Percentiles rank a stretch among this genome's conserved stretches.
Conservation (phyloP, 345 rosid species). For the Salix brachista region DNA sequence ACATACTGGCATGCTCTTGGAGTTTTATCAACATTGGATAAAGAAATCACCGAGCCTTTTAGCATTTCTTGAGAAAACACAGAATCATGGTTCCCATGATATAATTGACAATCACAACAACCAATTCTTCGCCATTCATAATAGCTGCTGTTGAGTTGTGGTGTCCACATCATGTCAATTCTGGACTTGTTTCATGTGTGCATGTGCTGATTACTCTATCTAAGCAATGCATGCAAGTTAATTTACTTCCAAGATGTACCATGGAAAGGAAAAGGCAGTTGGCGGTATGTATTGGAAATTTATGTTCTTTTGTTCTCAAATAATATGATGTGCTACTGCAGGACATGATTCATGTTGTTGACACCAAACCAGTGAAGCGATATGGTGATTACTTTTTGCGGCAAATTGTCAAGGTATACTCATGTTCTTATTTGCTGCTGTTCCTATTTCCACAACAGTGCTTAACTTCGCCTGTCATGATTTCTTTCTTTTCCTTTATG, state of each 20-base stretch:
- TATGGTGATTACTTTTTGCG: slow-evolving; percentile 90
- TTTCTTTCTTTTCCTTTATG: background rate
- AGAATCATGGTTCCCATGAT: background rate
- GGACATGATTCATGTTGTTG: slow-evolving; percentile 84
- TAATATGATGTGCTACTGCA: slow-evolving; percentile 28
- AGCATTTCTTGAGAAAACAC: background rate
- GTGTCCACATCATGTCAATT: background rate
- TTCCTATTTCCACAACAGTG: background rate
- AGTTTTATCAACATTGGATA: background rate
- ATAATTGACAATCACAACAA: too few species aligned
- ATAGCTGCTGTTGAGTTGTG: background rate
- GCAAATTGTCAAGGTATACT: slow-evolving; percentile 80
- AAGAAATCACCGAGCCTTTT: background rate
- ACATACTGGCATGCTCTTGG: background rate
- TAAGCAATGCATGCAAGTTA: background rate
- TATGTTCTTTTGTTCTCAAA: background rate
- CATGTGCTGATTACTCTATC: background rate
- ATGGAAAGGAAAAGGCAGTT: background rate
- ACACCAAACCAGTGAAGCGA: slow-evolving; percentile 64
- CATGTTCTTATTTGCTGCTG: background rate
- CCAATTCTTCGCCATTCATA: too few species aligned
- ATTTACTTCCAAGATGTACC: background rate
- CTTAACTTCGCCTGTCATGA: background rate
- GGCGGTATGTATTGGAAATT: background rate
- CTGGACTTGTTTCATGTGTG: background rate